Conservation (phyloP, 2,329 filamentous ascomycete species). For the Colletotrichum navitas region DNA sequence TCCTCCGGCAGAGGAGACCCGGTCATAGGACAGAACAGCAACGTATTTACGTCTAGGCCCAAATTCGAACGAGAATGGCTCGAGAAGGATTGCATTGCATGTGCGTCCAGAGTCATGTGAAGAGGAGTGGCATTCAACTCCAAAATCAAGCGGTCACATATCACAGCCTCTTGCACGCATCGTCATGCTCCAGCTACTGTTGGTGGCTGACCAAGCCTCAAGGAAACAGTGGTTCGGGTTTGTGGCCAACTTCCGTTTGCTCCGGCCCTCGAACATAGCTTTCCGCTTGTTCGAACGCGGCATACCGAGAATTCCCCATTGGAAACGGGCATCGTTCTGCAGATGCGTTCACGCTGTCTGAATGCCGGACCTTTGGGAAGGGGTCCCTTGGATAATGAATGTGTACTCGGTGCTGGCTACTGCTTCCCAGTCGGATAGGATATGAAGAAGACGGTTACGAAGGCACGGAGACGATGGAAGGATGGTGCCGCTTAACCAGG, state of each 20-base stretch:
- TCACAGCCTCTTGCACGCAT: background rate
- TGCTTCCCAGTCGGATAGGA: no score
- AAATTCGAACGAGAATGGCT: background rate
- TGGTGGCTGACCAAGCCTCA: background rate
- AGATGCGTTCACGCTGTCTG: background rate
- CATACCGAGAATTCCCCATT: background rate
- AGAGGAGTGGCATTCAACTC: no score
- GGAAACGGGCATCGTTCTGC: background rate
- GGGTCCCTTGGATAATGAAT: background rate
- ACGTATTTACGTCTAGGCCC: background rate
- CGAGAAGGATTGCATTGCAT: background rate
- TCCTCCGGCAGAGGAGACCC: background rate
- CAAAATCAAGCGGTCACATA: background rate
- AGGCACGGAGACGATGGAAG: no score
- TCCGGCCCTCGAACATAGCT: background rate
- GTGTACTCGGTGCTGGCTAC: no score
- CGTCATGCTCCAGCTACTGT: background rate
- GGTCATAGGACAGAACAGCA: background rate
- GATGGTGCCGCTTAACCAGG: no score
- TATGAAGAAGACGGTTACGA: no score
- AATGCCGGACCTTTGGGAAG: background rate
- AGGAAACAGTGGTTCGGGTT: background rate
- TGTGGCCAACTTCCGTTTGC: background rate
- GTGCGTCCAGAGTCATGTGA: background rate
- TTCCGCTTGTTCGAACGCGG: background rate